phyloP scores from a whole-genome alignment of 2,329 filamentous ascomycete species.

The Neopestalotiopsis sp. region DNA sequence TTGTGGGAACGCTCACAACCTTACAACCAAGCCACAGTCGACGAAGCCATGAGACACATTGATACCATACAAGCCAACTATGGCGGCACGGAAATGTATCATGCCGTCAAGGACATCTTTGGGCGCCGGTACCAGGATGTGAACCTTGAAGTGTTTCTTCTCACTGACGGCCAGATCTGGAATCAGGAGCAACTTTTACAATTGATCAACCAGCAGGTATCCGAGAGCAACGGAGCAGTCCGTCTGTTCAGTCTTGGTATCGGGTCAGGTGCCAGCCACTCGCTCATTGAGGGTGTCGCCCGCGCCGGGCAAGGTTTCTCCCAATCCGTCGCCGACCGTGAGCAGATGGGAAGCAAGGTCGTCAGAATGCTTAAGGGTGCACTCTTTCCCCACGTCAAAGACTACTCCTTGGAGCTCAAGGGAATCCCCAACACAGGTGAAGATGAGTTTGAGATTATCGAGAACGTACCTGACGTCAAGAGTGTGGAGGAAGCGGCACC shows the following conservation, averaged over 20 bases:
- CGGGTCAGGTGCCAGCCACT: conserved; percentile 53
- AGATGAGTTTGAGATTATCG: conserved; percentile 67
- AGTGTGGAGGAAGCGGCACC: conserved; percentile 38
- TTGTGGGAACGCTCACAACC: conserved; percentile 52
- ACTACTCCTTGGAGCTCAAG: conserved; percentile 68
- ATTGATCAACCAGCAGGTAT: conserved; percentile 48
- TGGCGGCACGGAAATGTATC: conserved; percentile 59
- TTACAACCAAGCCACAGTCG: conserved; percentile 50
- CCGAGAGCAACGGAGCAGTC: conserved; percentile 46
- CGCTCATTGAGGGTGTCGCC: conserved; percentile 60
- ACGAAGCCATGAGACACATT: conserved; percentile 48
- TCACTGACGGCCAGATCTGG: conserved; percentile 64
- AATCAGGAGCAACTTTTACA: conserved; percentile 46
- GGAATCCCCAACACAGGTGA: conserved; percentile 46
- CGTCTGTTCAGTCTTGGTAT: conserved; percentile 62
- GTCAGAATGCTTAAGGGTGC: conserved; percentile 77
- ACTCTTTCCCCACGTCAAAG: conserved; percentile 66
- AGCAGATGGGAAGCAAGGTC: conserved; percentile 72
- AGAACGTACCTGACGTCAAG: conserved; percentile 58
- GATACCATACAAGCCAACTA: conserved; percentile 48
- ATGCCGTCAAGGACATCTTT: conserved; percentile 50
- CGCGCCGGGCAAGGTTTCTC: conserved; percentile 61
- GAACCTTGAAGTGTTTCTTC: conserved; percentile 57
- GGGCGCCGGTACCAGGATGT: conserved; percentile 47
- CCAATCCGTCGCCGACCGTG: conserved; percentile 65